Percentiles rank a stretch among this genome's conserved stretches.
phyloP scores from a whole-genome alignment of 805 yeast species.

The Schwanniomyces pseudopolymorphus region DNA sequence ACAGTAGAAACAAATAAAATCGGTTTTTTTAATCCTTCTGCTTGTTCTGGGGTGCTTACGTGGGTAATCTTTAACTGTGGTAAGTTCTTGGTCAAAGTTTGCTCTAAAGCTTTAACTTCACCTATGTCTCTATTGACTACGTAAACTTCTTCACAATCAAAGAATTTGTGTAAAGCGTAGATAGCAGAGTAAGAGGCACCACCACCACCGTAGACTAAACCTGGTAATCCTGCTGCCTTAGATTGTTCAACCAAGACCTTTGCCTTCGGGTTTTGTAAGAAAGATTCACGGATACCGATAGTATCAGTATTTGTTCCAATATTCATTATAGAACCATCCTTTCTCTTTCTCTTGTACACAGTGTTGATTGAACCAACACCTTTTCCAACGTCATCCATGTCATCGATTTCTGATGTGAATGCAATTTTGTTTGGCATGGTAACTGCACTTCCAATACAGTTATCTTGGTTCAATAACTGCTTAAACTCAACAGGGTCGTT shows the following conservation, averaged over 20 bases:
- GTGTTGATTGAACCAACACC: constrained; percentile 36
- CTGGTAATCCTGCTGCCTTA: constrained; percentile 14
- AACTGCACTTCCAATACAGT: constrained; percentile 27
- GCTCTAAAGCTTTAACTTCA: constrained; percentile 22
- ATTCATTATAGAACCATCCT: constrained; percentile 9
- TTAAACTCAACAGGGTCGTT: constrained; percentile 18
- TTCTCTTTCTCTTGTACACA: constrained; percentile 21
- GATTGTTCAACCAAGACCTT: background rate
- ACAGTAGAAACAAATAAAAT: constrained; percentile 25
- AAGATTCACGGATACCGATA: constrained; percentile 29
- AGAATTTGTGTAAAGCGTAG: constrained; percentile 23
- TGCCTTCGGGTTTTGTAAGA: constrained; percentile 11
- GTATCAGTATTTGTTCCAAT: constrained; percentile 37
- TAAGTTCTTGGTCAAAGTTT: constrained; percentile 19
- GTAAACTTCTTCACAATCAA: constrained; percentile 25
- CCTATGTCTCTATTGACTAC: constrained; percentile 26
- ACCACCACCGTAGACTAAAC: constrained; percentile 36
- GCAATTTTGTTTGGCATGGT: constrained; percentile 33
- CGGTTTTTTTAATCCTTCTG: constrained; percentile 17
- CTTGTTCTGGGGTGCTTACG: constrained; percentile 22
- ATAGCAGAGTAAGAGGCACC: constrained; percentile 36
- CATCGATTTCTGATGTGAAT: constrained; percentile 25
- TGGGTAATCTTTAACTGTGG: constrained; percentile 23
- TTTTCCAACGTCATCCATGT: constrained; percentile 25
- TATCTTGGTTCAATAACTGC: constrained; percentile 6